Conservation (phyloP, 768 basidiomycete species). For the Lactarius sp. region DNA sequence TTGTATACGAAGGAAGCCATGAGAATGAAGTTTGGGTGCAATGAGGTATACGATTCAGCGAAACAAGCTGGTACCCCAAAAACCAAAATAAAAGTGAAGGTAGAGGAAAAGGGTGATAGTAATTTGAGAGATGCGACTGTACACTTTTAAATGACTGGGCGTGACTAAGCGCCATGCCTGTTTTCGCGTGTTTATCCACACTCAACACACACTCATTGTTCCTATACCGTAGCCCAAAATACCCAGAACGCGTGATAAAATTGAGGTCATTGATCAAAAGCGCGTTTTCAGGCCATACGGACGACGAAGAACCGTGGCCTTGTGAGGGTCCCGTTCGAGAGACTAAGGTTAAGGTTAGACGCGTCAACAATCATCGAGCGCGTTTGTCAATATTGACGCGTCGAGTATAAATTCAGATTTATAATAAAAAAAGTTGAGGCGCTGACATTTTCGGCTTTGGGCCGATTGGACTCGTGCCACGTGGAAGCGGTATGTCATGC, state of each 20-base stretch:
- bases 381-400: conserved; percentile 21
- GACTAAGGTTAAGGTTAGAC: conserved; percentile 17
- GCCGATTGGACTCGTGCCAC: too few relatives aligned
- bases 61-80: background rate
- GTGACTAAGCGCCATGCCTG: conserved; percentile 21
- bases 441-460: too few relatives aligned
- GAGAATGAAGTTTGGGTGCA: background rate
- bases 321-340: background rate
- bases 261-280: background rate
- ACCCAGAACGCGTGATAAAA: background rate
- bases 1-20: conserved; percentile 48
- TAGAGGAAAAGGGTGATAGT: background rate
- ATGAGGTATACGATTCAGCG: background rate
- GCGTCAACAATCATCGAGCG: conserved; percentile 11
- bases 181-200: conserved; percentile 14
- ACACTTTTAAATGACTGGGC: conserved; percentile 6
- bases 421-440: too few relatives aligned
- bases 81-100: background rate
- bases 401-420: background rate
- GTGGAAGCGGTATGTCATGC: too few relatives aligned
- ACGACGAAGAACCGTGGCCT: background rate
- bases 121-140: conserved; percentile 1
- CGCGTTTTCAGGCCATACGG: background rate
- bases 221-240: background rate
- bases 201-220: conserved; percentile 1